Evolutionary conservation across 495 filamentous ascomycete genomes (phyloP).

Genomic region (Sporormia fimetaria): DNA sequence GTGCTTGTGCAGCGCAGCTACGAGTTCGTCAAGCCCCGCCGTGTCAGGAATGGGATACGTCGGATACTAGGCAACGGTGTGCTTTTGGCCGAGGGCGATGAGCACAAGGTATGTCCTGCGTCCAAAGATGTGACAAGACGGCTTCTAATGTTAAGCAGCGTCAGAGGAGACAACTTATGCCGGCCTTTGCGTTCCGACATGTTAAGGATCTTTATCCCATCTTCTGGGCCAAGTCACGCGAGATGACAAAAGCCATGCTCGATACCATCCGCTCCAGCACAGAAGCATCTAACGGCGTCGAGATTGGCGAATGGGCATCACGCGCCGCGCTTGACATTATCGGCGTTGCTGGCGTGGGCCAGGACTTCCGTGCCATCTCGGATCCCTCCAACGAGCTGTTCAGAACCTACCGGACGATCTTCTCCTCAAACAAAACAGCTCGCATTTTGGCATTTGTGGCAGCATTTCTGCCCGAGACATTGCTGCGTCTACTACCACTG

Average conservation of each 20-base stretch:
- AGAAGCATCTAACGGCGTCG: constrained; percentile 41
- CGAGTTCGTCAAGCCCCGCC: constrained; percentile 62
- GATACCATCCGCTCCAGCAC: constrained; percentile 30
- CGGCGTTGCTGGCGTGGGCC: constrained; percentile 67
- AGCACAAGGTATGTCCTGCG: constrained; percentile 47
- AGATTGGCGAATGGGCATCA: constrained; percentile 53
- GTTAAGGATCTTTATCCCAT: constrained; percentile 75
- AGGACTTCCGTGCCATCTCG: constrained; percentile 62
- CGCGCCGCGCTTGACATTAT: constrained; percentile 81
- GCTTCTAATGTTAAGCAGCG: constrained; percentile 24
- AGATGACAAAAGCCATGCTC: constrained; percentile 35
- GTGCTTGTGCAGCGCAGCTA: constrained; percentile 59
- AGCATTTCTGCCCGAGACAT: constrained; percentile 39
- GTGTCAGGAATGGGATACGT: constrained; percentile 45
- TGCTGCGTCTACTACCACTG: constrained; percentile 48
- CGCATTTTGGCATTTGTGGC: constrained; percentile 38
- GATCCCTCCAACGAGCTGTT: constrained; percentile 53
- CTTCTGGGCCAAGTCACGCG: constrained; percentile 63
- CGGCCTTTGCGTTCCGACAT: constrained; percentile 76
- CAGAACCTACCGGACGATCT: constrained; percentile 52
- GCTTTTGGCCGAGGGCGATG: constrained; percentile 73
- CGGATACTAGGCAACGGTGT: constrained; percentile 64
- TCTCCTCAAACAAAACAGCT: constrained; percentile 36
- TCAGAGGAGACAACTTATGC: constrained; percentile 70
- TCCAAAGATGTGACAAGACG: not conserved